Percentiles rank a stretch among this genome's conserved stretches.
These are phyloP conservation scores for Leptomonas seymouri DNA, from an alignment of 208 protist species.

Conservation along the genomic window DNA sequence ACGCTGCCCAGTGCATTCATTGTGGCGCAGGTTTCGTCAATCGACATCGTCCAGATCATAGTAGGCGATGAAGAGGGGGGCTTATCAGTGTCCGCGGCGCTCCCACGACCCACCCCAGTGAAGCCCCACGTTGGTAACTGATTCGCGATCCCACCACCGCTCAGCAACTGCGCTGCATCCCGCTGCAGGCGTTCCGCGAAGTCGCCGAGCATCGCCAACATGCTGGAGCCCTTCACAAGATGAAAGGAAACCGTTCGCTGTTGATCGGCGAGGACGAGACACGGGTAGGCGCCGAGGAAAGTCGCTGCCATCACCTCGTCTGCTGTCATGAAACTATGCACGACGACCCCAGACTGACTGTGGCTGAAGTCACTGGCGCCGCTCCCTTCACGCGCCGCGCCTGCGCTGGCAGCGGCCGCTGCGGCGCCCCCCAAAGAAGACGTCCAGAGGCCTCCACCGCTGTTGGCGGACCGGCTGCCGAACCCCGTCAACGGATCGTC, in stretches of 20 bases:
- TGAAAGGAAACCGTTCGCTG: constrained; percentile 60
- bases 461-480: background rate
- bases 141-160: background rate
- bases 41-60: constrained; percentile 33
- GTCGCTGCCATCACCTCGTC: constrained; percentile 62
- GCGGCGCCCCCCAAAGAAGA: background rate
- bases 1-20: constrained; percentile 42
- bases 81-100: too few species aligned
- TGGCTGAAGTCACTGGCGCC: background rate
- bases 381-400: background rate
- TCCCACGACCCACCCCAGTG: background rate
- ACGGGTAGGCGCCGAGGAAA: constrained; percentile 79
- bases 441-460: background rate
- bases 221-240: constrained; percentile 52
- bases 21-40: constrained; percentile 27
- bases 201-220: constrained; percentile 61
- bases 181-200: constrained; percentile 48
- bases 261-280: constrained; percentile 68
- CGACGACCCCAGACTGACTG: constrained; percentile 32
- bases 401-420: background rate
- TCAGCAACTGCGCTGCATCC: constrained; percentile 21
- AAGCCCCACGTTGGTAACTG: background rate
- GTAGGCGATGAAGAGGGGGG: constrained; percentile 8
- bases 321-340: constrained; percentile 58
- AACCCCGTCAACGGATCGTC: constrained; percentile 6